A percentile compares a stretch with the other conserved stretches of the same genome.
Evolutionary conservation across 345 rosid genomes (phyloP).

Genomic region (Reutealis trisperma): DNA sequence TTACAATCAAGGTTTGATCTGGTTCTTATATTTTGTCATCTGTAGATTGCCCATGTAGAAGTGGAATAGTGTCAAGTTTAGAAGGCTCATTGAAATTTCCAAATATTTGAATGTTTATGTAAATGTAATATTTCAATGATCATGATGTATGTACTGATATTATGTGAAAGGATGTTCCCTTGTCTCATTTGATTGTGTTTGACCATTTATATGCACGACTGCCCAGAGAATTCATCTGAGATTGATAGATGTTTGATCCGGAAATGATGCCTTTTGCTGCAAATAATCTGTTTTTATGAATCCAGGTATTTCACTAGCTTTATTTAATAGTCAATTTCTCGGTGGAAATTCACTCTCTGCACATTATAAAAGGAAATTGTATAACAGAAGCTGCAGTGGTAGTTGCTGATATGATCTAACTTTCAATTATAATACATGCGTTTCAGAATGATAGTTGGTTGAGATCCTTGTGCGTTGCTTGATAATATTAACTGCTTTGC

Average conservation of each 20-base stretch:
- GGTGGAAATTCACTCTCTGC: neutral
- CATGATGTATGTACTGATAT: too few species aligned
- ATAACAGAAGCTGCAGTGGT: neutral
- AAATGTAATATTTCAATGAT: neutral
- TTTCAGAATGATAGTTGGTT: slow-evolving; percentile 11
- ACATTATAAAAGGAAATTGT: neutral
- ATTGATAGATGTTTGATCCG: neutral
- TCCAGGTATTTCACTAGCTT: neutral
- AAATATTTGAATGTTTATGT: neutral
- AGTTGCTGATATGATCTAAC: neutral
- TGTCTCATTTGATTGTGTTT: too few species aligned
- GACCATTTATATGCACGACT: too few species aligned
- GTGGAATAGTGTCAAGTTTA: neutral
- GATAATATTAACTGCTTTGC: neutral
- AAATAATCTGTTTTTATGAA: too few species aligned
- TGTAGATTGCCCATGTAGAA: neutral
- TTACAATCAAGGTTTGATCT: too few species aligned
- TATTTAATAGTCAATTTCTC: neutral
- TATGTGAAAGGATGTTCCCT: too few species aligned
- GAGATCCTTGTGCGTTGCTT: neutral
- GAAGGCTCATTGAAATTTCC: neutral
- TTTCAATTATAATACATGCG: neutral
- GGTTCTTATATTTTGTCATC: neutral
- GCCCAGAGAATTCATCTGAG: too few species aligned
- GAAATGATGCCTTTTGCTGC: neutral